Evolutionary conservation across 352 stramenopile species (phyloP).

Genomic region (Pythium plurisporium): DNA sequence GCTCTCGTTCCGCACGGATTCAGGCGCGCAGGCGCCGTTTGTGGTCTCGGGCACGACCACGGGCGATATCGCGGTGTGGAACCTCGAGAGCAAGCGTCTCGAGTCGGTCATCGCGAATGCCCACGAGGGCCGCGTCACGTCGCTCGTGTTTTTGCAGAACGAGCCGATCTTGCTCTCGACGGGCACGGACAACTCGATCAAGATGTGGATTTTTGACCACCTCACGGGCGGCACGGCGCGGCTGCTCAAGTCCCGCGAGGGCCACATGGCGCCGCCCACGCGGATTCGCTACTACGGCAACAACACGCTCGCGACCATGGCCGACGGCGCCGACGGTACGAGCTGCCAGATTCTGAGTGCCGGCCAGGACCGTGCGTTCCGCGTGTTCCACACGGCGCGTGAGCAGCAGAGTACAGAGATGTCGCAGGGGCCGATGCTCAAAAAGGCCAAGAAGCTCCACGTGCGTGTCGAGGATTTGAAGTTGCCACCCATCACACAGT

Average conservation of each 20-base stretch:
- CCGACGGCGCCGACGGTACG: slow-evolving; percentile 79
- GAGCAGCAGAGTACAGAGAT: slow-evolving; percentile 90
- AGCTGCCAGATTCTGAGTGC: slow-evolving; percentile 89
- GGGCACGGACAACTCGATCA: slow-evolving; percentile 89
- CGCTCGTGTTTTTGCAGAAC: slow-evolving; percentile 79
- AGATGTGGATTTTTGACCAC: slow-evolving; percentile 93
- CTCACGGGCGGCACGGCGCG: slow-evolving; percentile 71
- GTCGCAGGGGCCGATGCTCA: slow-evolving; percentile 88
- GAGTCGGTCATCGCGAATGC: slow-evolving; percentile 73
- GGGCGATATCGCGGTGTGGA: slow-evolving; percentile 89
- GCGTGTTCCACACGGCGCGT: slow-evolving; percentile 88
- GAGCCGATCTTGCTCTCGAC: slow-evolving; percentile 87
- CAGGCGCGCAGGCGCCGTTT: slow-evolving; percentile 47
- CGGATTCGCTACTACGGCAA: slow-evolving; percentile 90
- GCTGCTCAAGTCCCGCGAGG: slow-evolving; percentile 87
- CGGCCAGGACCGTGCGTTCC: slow-evolving; percentile 87
- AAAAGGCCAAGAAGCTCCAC: slow-evolving; percentile 88
- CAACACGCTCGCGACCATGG: slow-evolving; percentile 82
- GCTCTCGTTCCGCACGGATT: slow-evolving; percentile 88
- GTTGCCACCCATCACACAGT: slow-evolving; percentile 88
- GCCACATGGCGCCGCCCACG: slow-evolving; percentile 80
- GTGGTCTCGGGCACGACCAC: slow-evolving; percentile 63
- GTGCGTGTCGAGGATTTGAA: slow-evolving; percentile 85
- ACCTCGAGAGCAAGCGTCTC: slow-evolving; percentile 85
- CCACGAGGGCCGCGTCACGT: slow-evolving; percentile 74